Evolutionary conservation across 2,329 filamentous ascomycete species (phyloP).

Genomic region (Trichothecium sympodiale): DNA sequence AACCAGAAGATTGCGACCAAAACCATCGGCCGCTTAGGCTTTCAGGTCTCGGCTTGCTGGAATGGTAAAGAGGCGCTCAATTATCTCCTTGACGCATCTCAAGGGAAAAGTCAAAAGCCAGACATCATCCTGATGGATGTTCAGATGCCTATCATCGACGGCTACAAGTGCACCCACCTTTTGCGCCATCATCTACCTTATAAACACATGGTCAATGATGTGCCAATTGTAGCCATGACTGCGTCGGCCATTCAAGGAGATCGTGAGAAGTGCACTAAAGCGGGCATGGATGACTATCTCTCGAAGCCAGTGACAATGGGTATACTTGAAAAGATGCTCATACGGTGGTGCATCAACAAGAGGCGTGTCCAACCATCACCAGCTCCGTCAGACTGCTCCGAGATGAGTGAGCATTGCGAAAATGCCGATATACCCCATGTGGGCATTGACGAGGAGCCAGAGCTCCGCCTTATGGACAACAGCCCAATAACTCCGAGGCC

Average conservation of each 20-base stretch:
- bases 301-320: constrained; percentile 63
- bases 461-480: constrained; percentile 8
- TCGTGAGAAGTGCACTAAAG: constrained; percentile 59
- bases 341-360: constrained; percentile 48
- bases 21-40: constrained; percentile 63
- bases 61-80: constrained; percentile 71
- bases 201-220: constrained; percentile 43
- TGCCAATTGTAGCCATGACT: constrained; percentile 75
- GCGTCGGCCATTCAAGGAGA: constrained; percentile 70
- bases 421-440: constrained; percentile 28
- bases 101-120: constrained; percentile 43
- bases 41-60: constrained; percentile 60
- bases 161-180: constrained; percentile 65
- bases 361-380: constrained; percentile 12
- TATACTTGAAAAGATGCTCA: constrained; percentile 58
- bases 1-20: constrained; percentile 69
- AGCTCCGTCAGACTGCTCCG: constrained; percentile 32
- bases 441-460: constrained; percentile 16
- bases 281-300: constrained; percentile 69
- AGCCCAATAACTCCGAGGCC: constrained; percentile 29
- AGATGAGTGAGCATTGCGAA: constrained; percentile 29
- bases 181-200: constrained; percentile 59
- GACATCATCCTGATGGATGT: constrained; percentile 73
- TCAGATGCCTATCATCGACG: constrained; percentile 67
- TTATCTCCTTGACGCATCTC: constrained; percentile 49